Percentiles rank a stretch among this genome's conserved stretches.
These are phyloP conservation scores for Pseudogymnoascus sp. DNA, from an alignment of 2,329 filamentous ascomycete genomes.

Conservation along the genomic window DNA sequence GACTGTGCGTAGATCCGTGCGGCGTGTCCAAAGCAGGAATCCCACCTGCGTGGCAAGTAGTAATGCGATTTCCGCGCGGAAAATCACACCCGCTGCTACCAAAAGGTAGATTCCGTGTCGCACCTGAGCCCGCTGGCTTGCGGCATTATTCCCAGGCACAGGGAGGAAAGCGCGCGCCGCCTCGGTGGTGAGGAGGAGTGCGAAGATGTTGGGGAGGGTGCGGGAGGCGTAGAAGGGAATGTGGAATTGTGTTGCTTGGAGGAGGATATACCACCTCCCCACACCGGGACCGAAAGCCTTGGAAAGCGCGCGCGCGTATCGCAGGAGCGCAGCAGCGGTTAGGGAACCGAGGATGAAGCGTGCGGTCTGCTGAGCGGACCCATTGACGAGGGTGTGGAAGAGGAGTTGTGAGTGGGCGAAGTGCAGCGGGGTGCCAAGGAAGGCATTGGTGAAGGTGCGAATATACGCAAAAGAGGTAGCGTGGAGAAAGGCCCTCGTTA, in stretches of 20 bases:
- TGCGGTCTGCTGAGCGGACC: slow-evolving; percentile 50
- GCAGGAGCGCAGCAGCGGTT: slow-evolving; percentile 62
- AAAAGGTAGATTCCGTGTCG: slow-evolving; percentile 62
- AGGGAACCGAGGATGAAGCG: slow-evolving; percentile 68
- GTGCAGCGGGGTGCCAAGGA: slow-evolving; percentile 41
- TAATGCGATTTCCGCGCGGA: slow-evolving; percentile 82
- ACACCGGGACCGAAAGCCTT: slow-evolving; percentile 60
- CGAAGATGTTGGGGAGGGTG: slow-evolving; percentile 93
- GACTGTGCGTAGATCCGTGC: slow-evolving; percentile 48
- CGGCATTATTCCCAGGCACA: slow-evolving; percentile 33
- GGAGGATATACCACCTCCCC: slow-evolving; percentile 69
- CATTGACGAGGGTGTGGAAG: neutral
- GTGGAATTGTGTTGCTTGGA: slow-evolving; percentile 85
- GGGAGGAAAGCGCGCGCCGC: slow-evolving; percentile 41
- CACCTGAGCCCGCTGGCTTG: slow-evolving; percentile 25
- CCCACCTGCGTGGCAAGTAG: slow-evolving; percentile 62
- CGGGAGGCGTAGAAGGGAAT: slow-evolving; percentile 86
- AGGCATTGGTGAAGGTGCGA: neutral
- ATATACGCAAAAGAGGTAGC: neutral
- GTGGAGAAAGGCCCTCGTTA: slow-evolving; percentile 41
- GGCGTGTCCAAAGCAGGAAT: slow-evolving; percentile 51
- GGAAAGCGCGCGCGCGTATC: slow-evolving; percentile 56
- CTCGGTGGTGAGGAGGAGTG: slow-evolving; percentile 70
- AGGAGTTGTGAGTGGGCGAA: neutral
- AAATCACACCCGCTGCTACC: slow-evolving; percentile 72